Evolutionary conservation across 2,329 filamentous ascomycete genomes (phyloP).

Genomic region (Fragosphaeria purpurea): DNA sequence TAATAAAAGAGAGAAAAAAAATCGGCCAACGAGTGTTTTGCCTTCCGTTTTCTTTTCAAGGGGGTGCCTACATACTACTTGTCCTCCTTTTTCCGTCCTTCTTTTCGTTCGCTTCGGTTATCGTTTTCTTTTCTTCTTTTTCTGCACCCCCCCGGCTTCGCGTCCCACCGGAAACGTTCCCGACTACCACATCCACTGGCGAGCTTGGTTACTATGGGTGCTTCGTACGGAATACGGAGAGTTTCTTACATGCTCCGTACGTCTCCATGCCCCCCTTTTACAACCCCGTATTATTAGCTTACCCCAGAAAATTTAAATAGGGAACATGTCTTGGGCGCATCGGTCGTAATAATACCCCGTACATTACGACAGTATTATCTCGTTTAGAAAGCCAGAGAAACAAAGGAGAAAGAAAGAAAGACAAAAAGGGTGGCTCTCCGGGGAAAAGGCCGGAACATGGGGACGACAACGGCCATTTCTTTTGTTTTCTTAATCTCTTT

Average conservation of each 20-base stretch:
- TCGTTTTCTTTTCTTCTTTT: neutral
- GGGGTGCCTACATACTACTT: no score
- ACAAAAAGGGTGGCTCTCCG: neutral
- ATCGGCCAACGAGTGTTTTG: neutral
- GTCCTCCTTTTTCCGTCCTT: no score
- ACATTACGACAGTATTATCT: no score
- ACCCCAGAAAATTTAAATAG: slow-evolving; percentile 6
- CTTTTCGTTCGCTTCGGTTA: no score
- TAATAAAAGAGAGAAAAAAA: neutral
- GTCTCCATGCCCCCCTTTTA: neutral
- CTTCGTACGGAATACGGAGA: no score
- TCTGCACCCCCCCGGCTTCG: neutral
- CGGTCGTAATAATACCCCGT: no score
- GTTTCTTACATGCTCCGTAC: no score
- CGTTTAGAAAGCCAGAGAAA: neutral
- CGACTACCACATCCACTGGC: neutral
- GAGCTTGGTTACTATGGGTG: no score
- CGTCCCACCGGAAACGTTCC: slow-evolving; percentile 3
- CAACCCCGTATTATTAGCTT: neutral
- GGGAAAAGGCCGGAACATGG: neutral
- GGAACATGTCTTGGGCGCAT: neutral
- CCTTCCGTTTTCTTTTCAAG: neutral
- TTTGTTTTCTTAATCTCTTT: neutral
- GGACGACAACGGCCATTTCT: no score
- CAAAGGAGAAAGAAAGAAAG: neutral